Evolutionary conservation across 306 rosid species (phyloP).

Genomic region (Trifolium subterraneum): DNA sequence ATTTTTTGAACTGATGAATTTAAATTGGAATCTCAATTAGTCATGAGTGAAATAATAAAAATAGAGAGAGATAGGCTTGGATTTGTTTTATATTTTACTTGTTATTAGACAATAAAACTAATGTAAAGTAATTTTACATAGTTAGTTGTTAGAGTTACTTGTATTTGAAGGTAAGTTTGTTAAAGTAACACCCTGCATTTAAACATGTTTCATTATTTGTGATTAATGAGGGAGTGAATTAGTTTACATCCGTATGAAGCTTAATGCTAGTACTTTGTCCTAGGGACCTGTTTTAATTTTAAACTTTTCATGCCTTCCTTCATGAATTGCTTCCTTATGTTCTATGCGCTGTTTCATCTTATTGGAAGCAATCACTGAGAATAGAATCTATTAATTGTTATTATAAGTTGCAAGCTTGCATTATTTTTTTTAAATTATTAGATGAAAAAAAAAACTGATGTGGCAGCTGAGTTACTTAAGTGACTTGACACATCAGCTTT

Average conservation of each 20-base stretch:
- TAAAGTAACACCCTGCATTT: neutral
- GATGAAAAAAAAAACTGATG: too few species aligned
- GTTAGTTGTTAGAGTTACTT: neutral
- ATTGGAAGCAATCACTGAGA: neutral
- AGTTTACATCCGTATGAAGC: neutral
- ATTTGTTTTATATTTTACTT: slow-evolving; percentile 21
- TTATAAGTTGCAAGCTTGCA: slow-evolving; percentile 12
- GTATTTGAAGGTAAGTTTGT: neutral
- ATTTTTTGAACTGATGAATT: too few species aligned
- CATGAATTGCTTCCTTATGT: slow-evolving; percentile 5
- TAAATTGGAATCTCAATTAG: neutral
- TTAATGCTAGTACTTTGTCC: neutral
- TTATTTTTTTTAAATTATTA: too few species aligned
- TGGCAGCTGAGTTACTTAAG: too few species aligned
- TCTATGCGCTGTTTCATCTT: slow-evolving; percentile 4
- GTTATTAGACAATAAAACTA: neutral
- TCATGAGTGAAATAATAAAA: neutral
- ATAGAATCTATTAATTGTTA: slow-evolving; percentile 26
- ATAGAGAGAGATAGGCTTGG: slow-evolving; percentile 14
- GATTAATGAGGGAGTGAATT: slow-evolving; percentile 1
- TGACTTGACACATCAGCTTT: too few species aligned
- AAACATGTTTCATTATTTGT: neutral
- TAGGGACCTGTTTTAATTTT: slow-evolving; percentile 1
- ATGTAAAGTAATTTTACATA: neutral
- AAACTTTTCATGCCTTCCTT: slow-evolving; percentile 17